These are phyloP conservation scores for Asclepias syriaca DNA, from an alignment of 257 asterid genomes.

Conservation along the genomic window DNA sequence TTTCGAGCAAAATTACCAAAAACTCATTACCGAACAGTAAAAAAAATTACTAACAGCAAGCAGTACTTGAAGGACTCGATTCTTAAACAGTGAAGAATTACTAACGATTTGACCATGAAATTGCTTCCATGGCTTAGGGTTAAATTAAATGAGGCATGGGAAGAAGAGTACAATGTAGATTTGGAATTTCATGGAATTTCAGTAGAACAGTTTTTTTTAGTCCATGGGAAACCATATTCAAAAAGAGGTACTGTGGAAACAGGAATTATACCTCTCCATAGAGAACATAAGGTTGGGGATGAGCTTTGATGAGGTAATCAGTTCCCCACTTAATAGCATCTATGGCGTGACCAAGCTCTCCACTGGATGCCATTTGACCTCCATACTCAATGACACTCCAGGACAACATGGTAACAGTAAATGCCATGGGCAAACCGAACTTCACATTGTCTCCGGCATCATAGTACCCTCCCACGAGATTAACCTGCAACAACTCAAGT, in stretches of 20 bases:
- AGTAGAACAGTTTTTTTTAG: neutral
- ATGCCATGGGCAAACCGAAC: constrained; percentile 96
- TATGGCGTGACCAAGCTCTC: constrained; percentile 78
- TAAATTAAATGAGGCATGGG: neutral
- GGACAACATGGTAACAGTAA: constrained; percentile 86
- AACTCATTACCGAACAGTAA: neutral
- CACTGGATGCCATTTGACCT: constrained; percentile 59
- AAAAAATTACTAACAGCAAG: neutral
- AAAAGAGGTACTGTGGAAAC: neutral
- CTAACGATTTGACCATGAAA: neutral
- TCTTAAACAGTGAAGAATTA: neutral
- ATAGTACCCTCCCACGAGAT: constrained; percentile 94
- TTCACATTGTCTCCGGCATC: constrained; percentile 99
- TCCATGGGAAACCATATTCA: neutral
- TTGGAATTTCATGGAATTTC: neutral
- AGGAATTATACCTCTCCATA: constrained; percentile 67
- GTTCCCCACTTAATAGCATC: constrained; percentile 98
- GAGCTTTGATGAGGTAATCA: constrained; percentile 93
- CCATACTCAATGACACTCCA: constrained; percentile 95
- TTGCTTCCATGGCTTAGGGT: neutral
- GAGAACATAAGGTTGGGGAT: constrained; percentile 75
- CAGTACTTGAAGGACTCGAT: neutral
- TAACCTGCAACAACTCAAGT: constrained; percentile 53
- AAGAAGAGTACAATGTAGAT: neutral
- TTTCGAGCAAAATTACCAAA: constrained; percentile 12